Base-by-base conservation (phyloP, 306 rosid genomes). In the Inga oerstediana region DNA sequence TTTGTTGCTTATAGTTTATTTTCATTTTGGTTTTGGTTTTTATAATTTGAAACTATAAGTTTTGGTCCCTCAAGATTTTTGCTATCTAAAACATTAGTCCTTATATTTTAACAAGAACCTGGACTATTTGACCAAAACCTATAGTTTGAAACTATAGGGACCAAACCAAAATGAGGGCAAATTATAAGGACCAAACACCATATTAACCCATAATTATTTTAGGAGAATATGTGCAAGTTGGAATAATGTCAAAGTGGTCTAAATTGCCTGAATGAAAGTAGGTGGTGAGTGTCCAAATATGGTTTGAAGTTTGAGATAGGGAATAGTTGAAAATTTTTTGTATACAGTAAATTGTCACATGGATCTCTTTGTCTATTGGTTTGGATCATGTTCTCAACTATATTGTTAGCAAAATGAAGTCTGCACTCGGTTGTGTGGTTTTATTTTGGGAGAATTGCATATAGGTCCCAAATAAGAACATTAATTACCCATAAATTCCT, bases 341-440 rank as follows among this genome's bases (percentile, higher is more conserved):
- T 39, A 19, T 69, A 2, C 20, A 20, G 51, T 20, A 69, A 69
- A 39, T 41, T 69, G 75, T 12, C 34, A n/a, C 34, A 41, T 71
- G 19, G 13, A 71, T 71, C 75, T 43, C 3, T 69, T 15, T n/a
- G 34, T 22, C 54, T 43, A 12, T 22, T 12, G 54, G 48, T 37
- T 15, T 35, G 73, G 73, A 48, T 59, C 43, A 61, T 69, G 49
- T 56, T 71, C 34, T n/a, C 54, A 52, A 35, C 27, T 65, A 24
- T 77, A 17, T 41, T 62, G 49, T 80, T 75, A 30, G 73, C 20
- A 46, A 66, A 72, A 30, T 66, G 67, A 62, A 56, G 64, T n/a
- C 12, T 79, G 41, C 64, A 10, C 27, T 39, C 41, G 14, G 65
- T 27, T 3, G 27, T 68, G 48, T 46, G 51, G 75, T 66, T 68